Evolutionary conservation across 257 asterid species (phyloP).

Genomic region (Lycium barbarum): DNA sequence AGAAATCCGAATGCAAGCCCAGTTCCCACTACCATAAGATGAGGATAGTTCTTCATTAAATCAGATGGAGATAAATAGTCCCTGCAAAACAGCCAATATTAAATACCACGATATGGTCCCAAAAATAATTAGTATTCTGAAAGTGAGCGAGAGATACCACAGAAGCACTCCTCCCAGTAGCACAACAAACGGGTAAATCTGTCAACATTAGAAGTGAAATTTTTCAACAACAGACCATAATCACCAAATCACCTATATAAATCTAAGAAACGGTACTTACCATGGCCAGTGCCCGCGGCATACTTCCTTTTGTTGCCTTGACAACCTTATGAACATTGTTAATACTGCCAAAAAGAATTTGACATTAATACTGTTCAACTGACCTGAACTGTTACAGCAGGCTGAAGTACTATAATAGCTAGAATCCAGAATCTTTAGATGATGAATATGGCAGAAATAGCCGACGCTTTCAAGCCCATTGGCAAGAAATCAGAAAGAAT

Average conservation of each 20-base stretch:
- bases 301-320: conserved; percentile 79
- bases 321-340: conserved; percentile 76
- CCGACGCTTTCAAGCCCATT: background rate
- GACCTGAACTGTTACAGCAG: conserved; percentile 27
- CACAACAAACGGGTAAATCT: conserved; percentile 84
- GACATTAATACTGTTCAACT: conserved; percentile 29
- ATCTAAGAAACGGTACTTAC: conserved; percentile 41
- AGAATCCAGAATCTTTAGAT: conserved; percentile 25
- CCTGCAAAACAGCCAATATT: conserved; percentile 53
- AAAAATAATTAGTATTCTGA: conserved; percentile 22
- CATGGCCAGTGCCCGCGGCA: conserved; percentile 89
- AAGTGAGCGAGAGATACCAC: conserved; percentile 57
- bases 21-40: conserved; percentile 68
- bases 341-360: conserved; percentile 56
- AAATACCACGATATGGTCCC: background rate
- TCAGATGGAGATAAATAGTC: conserved; percentile 82
- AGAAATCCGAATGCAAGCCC: conserved; percentile 97
- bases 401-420: conserved; percentile 28
- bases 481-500: conserved; percentile 10
- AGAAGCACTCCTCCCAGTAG: conserved; percentile 74
- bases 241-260: conserved; percentile 6
- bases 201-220: conserved; percentile 41
- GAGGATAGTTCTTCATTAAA: conserved; percentile 70
- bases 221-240: conserved; percentile 23
- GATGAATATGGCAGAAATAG: background rate